These are phyloP conservation scores for Populus euphratica DNA, from an alignment of 345 rosid genomes.

Conservation along the genomic window DNA sequence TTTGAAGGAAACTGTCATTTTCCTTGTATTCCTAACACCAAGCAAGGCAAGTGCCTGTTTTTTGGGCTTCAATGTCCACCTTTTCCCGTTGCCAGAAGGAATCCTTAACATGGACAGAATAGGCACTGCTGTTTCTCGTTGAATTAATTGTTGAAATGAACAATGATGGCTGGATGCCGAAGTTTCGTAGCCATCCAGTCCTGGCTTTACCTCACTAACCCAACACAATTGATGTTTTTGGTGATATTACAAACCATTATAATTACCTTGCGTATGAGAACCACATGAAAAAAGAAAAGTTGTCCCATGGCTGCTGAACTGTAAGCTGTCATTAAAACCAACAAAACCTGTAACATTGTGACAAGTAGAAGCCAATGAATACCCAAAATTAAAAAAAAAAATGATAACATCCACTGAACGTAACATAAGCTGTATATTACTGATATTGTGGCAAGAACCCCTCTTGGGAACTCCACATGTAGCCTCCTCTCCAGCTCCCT, in stretches of 20 bases:
- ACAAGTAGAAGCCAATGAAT: slow-evolving; percentile 15
- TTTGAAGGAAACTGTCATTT: not conserved
- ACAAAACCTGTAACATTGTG: slow-evolving; percentile 46
- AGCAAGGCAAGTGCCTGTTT: not conserved
- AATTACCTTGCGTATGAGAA: slow-evolving; percentile 87
- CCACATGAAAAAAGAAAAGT: slow-evolving; percentile 89
- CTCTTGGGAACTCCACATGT: slow-evolving; percentile 62
- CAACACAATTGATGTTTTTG: not conserved
- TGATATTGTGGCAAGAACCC: slow-evolving; percentile 74
- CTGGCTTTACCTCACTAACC: not conserved
- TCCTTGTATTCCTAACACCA: not conserved
- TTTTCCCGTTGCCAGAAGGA: not conserved
- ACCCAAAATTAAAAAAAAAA: not conserved
- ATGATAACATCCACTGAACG: not conserved
- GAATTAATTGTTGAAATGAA: not conserved
- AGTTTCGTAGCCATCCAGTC: not conserved
- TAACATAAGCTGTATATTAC: slow-evolving; percentile 31
- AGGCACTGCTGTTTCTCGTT: not conserved
- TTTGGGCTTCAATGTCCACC: not conserved
- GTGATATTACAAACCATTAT: not conserved
- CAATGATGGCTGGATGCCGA: not conserved
- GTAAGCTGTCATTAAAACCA: slow-evolving; percentile 72
- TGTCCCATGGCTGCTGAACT: slow-evolving; percentile 96
- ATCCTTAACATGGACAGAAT: not conserved
- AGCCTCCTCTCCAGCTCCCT: slow-evolving; percentile 58